Evolutionary conservation across 352 stramenopile genomes (phyloP).

Genomic region (Phytophthora podocarpi): DNA sequence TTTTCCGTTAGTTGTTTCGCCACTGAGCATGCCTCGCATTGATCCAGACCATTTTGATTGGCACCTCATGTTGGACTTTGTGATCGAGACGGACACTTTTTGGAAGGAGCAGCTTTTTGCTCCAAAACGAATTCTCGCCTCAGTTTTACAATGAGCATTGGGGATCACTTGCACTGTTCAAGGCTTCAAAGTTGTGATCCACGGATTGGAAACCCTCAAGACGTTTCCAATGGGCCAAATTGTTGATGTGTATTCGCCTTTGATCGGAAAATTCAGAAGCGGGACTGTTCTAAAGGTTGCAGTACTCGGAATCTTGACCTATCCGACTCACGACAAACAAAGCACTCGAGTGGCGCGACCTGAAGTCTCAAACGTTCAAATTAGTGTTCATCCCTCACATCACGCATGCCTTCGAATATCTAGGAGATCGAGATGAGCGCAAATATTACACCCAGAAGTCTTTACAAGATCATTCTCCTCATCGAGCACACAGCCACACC

Average conservation of each 20-base stretch:
- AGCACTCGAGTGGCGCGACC: slow-evolving; percentile 57
- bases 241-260: slow-evolving; percentile 62
- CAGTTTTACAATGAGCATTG: slow-evolving; percentile 60
- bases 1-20: not conserved
- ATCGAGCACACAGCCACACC: slow-evolving; percentile 5
- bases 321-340: slow-evolving; percentile 31
- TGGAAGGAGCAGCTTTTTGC: slow-evolving; percentile 59
- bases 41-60: slow-evolving; percentile 46
- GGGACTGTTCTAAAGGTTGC: slow-evolving; percentile 49
- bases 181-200: slow-evolving; percentile 63
- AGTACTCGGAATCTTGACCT: slow-evolving; percentile 46
- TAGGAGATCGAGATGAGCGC: not conserved
- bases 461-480: not conserved
- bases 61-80: slow-evolving; percentile 63
- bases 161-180: slow-evolving; percentile 35
- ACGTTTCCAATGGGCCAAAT: slow-evolving; percentile 48
- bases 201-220: slow-evolving; percentile 51
- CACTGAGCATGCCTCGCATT: slow-evolving; percentile 11
- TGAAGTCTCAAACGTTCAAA: slow-evolving; percentile 63
- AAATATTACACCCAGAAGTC: not conserved
- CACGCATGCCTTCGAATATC: no score
- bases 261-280: slow-evolving; percentile 43
- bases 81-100: slow-evolving; percentile 34
- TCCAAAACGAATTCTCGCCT: slow-evolving; percentile 40
- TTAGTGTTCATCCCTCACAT: slow-evolving; percentile 42